phyloP scores from a whole-genome alignment of 257 asterid genomes.

The Thymus quinquecostatus region DNA sequence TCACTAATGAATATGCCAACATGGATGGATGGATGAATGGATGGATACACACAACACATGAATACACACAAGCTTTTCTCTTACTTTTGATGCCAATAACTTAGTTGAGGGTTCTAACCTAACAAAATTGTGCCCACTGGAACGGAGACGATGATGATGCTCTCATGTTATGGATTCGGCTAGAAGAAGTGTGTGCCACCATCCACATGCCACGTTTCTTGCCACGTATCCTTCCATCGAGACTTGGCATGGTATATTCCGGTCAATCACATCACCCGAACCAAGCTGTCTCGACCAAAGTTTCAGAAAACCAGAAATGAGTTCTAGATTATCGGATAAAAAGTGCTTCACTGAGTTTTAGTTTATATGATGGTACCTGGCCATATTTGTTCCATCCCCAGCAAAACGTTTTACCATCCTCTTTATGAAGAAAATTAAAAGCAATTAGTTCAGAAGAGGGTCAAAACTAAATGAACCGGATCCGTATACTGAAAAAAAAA shows the following conservation, averaged over 20 bases:
- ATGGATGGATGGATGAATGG: too few relatives aligned
- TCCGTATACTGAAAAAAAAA: not conserved
- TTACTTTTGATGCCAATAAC: conserved; percentile 4
- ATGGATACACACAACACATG: conserved; percentile 35
- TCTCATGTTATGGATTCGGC: conserved; percentile 65
- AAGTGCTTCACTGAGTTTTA: conserved; percentile 4
- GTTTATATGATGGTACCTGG: conserved; percentile 61
- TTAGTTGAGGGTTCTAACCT: conserved; percentile 47
- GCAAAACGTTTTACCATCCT: conserved; percentile 80
- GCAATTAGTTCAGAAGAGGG: conserved; percentile 19
- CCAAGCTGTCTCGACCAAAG: conserved; percentile 66
- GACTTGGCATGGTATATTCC: conserved; percentile 72
- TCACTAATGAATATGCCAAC: conserved; percentile 36
- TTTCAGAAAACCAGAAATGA: not conserved
- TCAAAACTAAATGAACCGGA: not conserved
- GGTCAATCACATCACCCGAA: conserved; percentile 86
- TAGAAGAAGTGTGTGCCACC: conserved; percentile 98
- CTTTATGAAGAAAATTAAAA: conserved; percentile 38
- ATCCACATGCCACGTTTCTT: conserved; percentile 85
- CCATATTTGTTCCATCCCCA: conserved; percentile 99
- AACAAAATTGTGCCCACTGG: conserved; percentile 60
- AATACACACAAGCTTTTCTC: conserved; percentile 8
- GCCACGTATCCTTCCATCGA: conserved; percentile 55
- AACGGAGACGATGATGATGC: not conserved
- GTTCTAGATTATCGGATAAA: not conserved